Base-by-base conservation (phyloP, 2,329 filamentous ascomycete genomes). In the Colletotrichum sp. region DNA sequence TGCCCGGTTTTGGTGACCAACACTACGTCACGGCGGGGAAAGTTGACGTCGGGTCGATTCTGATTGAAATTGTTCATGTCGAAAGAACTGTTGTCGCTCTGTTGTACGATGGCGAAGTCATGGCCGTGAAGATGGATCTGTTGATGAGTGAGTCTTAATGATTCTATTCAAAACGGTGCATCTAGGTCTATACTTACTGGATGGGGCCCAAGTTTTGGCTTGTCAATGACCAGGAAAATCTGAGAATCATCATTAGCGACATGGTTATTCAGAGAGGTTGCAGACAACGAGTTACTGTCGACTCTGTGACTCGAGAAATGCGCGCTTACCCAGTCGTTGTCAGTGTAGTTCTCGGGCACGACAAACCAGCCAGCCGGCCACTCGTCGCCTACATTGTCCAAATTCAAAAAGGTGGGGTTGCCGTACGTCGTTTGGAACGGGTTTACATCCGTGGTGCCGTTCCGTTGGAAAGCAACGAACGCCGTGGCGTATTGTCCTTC, bases 1-100 rank as follows among this genome's bases (percentile, higher is more conserved):
- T 48, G 43, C 2, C 43, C 43, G 0, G 4, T 6, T 22, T 3
- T 0, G 10, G 43, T 0, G 10, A 48, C 43, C 2, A 4, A 0
- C 4, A 22, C 43, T n/a, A 48, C 43, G 1, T 48, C 43, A 1
- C 43, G 43, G n/a, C 43, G 43, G 0, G 43, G 43, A 4, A 48
- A 48, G 43, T 48, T 48, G 43, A 48, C 43, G n/a, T 48, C 7
- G 0, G n/a, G 2, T 3, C 2, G 2, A 0, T 48, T 48, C 4
- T 10, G 43, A 0, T 48, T 1, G 4, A 48, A 48, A 4, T 7
- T 48, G 5, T 4, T 2, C 0, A 3, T 3, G 10, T 48, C 10
- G 2, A 48, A 48, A 2, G 2, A 6, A 2, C 4, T 7, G 6
- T 13, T 22, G 43, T 48, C 43, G 3, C 8, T 2, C 7, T 48